Evolutionary conservation across 75 land plant species (phyloP).

Genomic region (Cryptomeria japonica): DNA sequence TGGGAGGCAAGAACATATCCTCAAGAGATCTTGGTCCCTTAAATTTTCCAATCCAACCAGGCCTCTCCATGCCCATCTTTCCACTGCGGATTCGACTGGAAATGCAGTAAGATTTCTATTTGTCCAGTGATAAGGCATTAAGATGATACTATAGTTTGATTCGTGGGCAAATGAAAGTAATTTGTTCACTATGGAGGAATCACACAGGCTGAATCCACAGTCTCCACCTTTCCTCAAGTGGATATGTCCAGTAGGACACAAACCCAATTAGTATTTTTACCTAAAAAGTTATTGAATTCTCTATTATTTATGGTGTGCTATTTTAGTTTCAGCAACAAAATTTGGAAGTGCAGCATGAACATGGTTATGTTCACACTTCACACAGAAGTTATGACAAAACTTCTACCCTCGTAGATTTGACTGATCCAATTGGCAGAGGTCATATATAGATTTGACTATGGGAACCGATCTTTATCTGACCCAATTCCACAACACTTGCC

Average conservation of each 20-base stretch:
- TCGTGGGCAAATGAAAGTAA: constrained; percentile 61
- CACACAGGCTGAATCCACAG: constrained; percentile 23
- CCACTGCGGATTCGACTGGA: constrained; percentile 63
- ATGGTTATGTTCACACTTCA: constrained; percentile 84
- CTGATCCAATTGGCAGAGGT: too few relatives aligned
- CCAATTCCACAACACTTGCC: too few relatives aligned
- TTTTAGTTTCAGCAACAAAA: neutral
- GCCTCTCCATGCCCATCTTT: constrained; percentile 70
- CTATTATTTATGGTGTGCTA: neutral
- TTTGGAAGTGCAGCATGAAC: constrained; percentile 83
- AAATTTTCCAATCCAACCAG: too few relatives aligned
- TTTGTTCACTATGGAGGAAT: constrained; percentile 50
- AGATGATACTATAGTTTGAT: neutral
- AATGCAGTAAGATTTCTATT: constrained; percentile 49
- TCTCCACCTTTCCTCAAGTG: constrained; percentile 50
- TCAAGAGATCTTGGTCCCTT: too few relatives aligned
- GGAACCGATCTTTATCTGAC: too few relatives aligned
- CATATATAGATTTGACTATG: too few relatives aligned
- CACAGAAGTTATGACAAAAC: constrained; percentile 78
- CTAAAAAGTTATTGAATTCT: neutral
- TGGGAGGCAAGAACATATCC: too few relatives aligned
- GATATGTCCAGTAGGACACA: constrained; percentile 60
- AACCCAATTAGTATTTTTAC: neutral
- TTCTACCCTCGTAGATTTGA: too few relatives aligned
- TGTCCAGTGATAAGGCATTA: too few relatives aligned